A percentile compares a stretch with the other conserved stretches of the same genome.
These are phyloP conservation scores for Coniochaeta sp. DNA, from an alignment of 2,329 filamentous ascomycete species.

Conservation along the genomic window DNA sequence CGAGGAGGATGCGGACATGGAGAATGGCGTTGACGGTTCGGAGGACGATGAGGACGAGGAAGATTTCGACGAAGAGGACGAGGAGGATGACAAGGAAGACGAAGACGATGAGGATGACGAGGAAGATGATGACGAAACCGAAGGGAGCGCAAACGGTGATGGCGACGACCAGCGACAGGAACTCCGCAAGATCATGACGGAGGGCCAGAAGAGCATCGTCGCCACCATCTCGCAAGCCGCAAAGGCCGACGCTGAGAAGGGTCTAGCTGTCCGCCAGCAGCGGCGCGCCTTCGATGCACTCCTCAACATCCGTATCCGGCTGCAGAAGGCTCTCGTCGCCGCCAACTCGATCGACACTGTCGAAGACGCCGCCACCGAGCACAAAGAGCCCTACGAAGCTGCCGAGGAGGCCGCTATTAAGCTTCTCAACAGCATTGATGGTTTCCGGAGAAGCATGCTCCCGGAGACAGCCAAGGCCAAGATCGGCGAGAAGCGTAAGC, in stretches of 20 bases:
- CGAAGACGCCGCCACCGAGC: constrained; percentile 27
- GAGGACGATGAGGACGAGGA: constrained; percentile 28
- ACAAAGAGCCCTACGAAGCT: constrained; percentile 55
- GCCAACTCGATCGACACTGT: constrained; percentile 63
- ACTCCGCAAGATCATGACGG: constrained; percentile 59
- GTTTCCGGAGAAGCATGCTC: constrained; percentile 56
- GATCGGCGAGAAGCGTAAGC: constrained; percentile 56
- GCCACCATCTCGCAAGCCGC: constrained; percentile 56
- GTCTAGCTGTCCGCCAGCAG: constrained; percentile 78
- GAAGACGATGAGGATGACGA: constrained; percentile 28
- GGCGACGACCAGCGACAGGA: constrained; percentile 41
- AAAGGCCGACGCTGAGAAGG: constrained; percentile 76
- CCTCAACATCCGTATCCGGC: constrained; percentile 81
- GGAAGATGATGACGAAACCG: constrained; percentile 25
- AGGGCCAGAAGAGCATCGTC: constrained; percentile 60
- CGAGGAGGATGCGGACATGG: constrained; percentile 22
- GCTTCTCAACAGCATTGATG: constrained; percentile 75
- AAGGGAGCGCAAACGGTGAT: constrained; percentile 20
- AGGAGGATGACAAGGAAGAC: constrained; percentile 25
- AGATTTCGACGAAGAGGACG: constrained; percentile 21
- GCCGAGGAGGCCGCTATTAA: constrained; percentile 82
- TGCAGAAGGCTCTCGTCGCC: constrained; percentile 84
- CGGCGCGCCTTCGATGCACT: constrained; percentile 80
- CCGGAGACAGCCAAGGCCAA: constrained; percentile 34
- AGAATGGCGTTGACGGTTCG: constrained; percentile 16